phyloP scores from a whole-genome alignment of 148 eudicot species.

The Fagopyrum esculentum region DNA sequence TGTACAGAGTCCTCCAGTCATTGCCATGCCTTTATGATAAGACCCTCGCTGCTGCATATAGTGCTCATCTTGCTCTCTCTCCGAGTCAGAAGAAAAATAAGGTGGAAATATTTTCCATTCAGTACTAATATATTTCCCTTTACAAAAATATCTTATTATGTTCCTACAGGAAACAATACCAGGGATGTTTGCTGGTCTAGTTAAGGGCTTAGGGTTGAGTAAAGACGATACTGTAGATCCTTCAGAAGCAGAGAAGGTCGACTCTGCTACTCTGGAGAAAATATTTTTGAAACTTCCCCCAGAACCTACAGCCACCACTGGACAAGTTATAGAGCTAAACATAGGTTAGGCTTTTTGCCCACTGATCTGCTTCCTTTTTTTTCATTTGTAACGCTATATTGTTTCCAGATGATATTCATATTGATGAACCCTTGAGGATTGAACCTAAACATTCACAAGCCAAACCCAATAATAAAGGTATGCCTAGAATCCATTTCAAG shows the following conservation, averaged over 20 bases:
- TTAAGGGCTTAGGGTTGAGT: conserved; percentile 56
- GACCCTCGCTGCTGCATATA: conserved; percentile 67
- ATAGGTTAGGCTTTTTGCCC: conserved; percentile 44
- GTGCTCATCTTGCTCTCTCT: conserved; percentile 35
- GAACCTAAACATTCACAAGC: conserved; percentile 31
- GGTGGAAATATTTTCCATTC: conserved; percentile 25
- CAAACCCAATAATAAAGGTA: conserved; percentile 45
- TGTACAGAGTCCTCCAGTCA: conserved; percentile 60
- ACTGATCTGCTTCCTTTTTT: conserved; percentile 3
- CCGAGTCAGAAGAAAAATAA: conserved; percentile 42
- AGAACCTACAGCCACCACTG: conserved; percentile 21
- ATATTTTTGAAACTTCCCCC: conserved; percentile 37
- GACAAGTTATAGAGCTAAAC: conserved; percentile 38
- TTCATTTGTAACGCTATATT: conserved; percentile 1
- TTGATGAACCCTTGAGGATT: conserved; percentile 57
- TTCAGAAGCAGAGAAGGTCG: conserved; percentile 24
- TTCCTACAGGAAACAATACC: conserved; percentile 32
- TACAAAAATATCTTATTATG: conserved; percentile 13
- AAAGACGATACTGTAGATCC: conserved; percentile 32
- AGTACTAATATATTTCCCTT: background rate
- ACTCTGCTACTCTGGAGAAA: conserved; percentile 38
- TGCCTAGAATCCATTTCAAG: background rate
- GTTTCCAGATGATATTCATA: conserved; percentile 67
- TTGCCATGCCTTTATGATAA: conserved; percentile 77
- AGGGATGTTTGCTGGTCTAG: conserved; percentile 55